A percentile compares a stretch with the other conserved stretches of the same genome.
phyloP scores from a whole-genome alignment of 331 rosid genomes.

The Malus hybrid region DNA sequence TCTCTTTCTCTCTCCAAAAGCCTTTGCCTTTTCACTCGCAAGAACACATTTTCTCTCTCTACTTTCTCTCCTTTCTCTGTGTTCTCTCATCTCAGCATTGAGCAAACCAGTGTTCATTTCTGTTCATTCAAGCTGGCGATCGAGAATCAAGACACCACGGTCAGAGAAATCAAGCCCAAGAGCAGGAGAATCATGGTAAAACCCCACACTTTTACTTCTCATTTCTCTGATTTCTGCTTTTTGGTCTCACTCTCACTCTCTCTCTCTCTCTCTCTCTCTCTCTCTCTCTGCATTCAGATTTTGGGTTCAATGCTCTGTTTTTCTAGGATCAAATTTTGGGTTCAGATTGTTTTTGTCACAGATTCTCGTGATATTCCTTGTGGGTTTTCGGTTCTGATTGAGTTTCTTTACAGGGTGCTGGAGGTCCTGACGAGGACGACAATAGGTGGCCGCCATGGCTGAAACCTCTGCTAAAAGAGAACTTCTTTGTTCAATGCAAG shows the following conservation, averaged over 20 bases:
- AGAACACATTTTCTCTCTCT: neutral
- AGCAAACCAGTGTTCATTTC: neutral
- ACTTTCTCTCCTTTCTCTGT: neutral
- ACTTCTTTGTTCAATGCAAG: constrained; percentile 94
- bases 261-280: neutral
- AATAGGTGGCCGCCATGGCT: constrained; percentile 99
- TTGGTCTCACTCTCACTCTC: neutral
- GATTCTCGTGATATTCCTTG: neutral
- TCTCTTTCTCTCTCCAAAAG: constrained; percentile 1
- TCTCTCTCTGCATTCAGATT: neutral
- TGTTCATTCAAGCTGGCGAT: constrained; percentile 64
- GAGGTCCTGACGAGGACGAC: constrained; percentile 87
- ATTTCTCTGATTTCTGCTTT: neutral
- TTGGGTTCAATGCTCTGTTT: constrained; percentile 10
- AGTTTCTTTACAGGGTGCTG: constrained; percentile 60
- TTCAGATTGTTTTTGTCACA: neutral
- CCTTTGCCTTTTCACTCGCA: neutral
- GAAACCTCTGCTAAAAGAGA: constrained; percentile 75
- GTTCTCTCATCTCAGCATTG: neutral
- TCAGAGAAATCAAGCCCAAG: constrained; percentile 87
- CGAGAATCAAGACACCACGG: constrained; percentile 65
- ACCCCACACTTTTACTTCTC: neutral
- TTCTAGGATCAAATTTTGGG: neutral
- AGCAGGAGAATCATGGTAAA: constrained; percentile 90
- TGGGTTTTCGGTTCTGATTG: constrained; percentile 3